phyloP scores from a whole-genome alignment of 2,329 filamentous ascomycete genomes.

The Macrophomina tecta region DNA sequence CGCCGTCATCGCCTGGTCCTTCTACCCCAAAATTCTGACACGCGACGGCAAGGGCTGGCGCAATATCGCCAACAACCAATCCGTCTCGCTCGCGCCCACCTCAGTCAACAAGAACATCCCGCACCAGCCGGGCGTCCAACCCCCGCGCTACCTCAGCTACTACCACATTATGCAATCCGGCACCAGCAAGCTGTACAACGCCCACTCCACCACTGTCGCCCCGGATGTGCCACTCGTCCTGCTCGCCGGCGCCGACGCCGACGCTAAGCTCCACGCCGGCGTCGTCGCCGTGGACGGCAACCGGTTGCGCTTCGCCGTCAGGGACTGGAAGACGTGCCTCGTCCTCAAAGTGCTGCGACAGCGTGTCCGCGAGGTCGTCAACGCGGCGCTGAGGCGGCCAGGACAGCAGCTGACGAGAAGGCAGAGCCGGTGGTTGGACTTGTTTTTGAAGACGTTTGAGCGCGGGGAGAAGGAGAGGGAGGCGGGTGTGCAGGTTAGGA shows the following conservation, averaged over 20 bases:
- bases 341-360: conserved; percentile 82
- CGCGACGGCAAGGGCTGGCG: conserved; percentile 86
- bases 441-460: conserved; percentile 26
- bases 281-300: conserved; percentile 88
- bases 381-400: conserved; percentile 68
- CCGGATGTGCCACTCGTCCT: conserved; percentile 76
- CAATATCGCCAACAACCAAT: conserved; percentile 91
- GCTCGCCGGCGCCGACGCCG: conserved; percentile 77
- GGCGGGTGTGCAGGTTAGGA: conserved; percentile 3
- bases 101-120: conserved; percentile 77
- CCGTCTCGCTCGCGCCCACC: conserved; percentile 82
- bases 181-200: conserved; percentile 77
- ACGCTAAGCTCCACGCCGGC: conserved; percentile 88
- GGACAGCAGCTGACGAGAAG: conserved; percentile 46
- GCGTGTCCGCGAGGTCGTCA: conserved; percentile 76
- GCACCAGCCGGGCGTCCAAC: conserved; percentile 44
- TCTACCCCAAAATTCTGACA: conserved; percentile 91
- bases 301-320: conserved; percentile 78
- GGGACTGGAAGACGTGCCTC: conserved; percentile 89
- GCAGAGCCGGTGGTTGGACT: conserved; percentile 51
- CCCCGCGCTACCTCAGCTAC: conserved; percentile 84
- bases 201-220: conserved; percentile 72
- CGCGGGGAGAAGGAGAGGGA: conserved; percentile 19
- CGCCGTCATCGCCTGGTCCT: conserved; percentile 88
- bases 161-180: conserved; percentile 87